Percentiles rank a stretch among this genome's conserved stretches.
phyloP scores from a whole-genome alignment of 108 stramenopile species.

The Skeletonema costatum region DNA sequence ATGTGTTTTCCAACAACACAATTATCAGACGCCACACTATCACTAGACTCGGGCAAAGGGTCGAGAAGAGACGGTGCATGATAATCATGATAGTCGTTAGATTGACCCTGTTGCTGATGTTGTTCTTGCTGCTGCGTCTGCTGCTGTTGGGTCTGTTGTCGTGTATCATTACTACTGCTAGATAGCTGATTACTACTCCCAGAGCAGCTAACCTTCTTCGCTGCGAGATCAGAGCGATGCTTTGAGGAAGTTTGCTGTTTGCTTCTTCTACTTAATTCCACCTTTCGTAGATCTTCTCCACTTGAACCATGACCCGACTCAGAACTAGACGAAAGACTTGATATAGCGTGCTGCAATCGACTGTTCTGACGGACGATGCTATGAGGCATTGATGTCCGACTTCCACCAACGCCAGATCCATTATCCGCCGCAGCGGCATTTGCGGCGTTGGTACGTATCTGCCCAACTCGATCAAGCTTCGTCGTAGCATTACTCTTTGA shows the following conservation, averaged over 20 bases:
- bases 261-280: slow-evolving; percentile 13
- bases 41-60: slow-evolving; percentile 58
- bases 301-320: slow-evolving; percentile 59
- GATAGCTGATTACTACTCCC: slow-evolving; percentile 29
- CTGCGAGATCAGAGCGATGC: slow-evolving; percentile 14
- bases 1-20: slow-evolving; percentile 60
- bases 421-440: neutral
- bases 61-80: slow-evolving; percentile 77
- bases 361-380: slow-evolving; percentile 55
- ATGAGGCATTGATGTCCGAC: slow-evolving; percentile 54
- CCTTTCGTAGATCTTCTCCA: slow-evolving; percentile 52
- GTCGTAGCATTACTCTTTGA: slow-evolving; percentile 3
- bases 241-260: slow-evolving; percentile 14
- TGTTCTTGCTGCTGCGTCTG: slow-evolving; percentile 7
- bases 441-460: slow-evolving; percentile 2
- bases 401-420: slow-evolving; percentile 6
- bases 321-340: slow-evolving; percentile 78
- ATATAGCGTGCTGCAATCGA: slow-evolving; percentile 70
- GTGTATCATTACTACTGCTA: slow-evolving; percentile 52
- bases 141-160: neutral
- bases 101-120: slow-evolving; percentile 14
- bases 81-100: slow-evolving; percentile 80
- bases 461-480: slow-evolving; percentile 24
- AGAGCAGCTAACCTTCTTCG: slow-evolving; percentile 61
- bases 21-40: slow-evolving; percentile 56